Evolutionary conservation across 108 stramenopile genomes (phyloP), one percentile per base, ranked within the genome.

Genomic region (Nannochloropsis granulata): DNA sequence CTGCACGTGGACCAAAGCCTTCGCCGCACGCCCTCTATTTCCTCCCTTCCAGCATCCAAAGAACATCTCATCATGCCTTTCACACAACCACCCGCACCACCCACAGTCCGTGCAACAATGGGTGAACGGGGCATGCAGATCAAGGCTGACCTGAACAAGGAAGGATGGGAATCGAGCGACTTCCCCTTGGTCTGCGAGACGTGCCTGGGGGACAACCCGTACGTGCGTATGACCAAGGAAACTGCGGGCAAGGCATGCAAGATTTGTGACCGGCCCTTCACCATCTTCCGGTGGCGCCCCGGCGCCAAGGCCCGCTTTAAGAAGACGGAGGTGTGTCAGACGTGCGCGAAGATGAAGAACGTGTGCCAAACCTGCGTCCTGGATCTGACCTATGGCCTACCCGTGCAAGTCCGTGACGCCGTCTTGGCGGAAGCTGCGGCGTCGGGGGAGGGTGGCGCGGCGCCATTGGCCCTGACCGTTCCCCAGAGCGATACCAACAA

Each of bases 101-200:
- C 5, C 34, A 34, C 34, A 34, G 34, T 34, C 34, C 56, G 56
- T 16, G 56, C 56, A n/a, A 82, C 44, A 56, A 89, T 89, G 88
- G 88, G 88, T 13, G 88, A 89, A 44, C 82, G 88, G 25, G 88
- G 88, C 21, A 83, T 86, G 21, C 82, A 86, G 83, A 79, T 89
- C 24, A 89, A 89, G 81, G 71, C 81, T 12, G 85, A 45, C 43
- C 45, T 83, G 42, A 89, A 89, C 81, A 89, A 89, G 78, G 43
- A 85, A 78, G 88, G 85, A 19, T 89, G 88, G 96, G 97, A 97
- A 87, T 95, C 95, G 79, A 93, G 94, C 12, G 97, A 98, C 86
- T 97, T 97, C 85, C 98, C 98, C 43, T 88, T 98, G 21, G 95
- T 97, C 14, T 99, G 98, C 86, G 99, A 99, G 90, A 98, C 96